Conservation (phyloP, 2,329 filamentous ascomycete genomes). For the Mariannaea sp. region DNA sequence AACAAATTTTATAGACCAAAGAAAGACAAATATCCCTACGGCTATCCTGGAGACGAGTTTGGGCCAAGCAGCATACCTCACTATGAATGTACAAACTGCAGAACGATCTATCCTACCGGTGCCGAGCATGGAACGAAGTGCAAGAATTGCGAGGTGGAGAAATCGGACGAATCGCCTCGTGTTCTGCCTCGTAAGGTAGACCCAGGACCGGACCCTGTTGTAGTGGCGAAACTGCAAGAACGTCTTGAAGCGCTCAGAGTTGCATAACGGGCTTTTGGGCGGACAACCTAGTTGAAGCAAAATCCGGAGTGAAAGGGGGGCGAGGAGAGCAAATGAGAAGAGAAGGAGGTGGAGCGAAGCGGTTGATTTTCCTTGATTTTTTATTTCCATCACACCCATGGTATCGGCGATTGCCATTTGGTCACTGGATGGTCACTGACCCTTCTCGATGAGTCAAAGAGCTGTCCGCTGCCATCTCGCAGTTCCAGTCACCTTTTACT, state of each 20-base stretch:
- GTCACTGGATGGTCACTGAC: slow-evolving; percentile 12
- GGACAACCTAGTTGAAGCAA: neutral
- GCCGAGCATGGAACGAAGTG: slow-evolving; percentile 60
- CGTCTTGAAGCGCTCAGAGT: slow-evolving; percentile 55
- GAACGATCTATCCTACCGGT: slow-evolving; percentile 57
- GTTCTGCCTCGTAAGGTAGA: slow-evolving; percentile 64
- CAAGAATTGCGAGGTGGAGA: slow-evolving; percentile 62
- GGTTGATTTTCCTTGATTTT: slow-evolving; percentile 28
- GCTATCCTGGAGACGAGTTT: slow-evolving; percentile 70
- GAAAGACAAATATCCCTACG: slow-evolving; percentile 70
- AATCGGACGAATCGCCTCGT: slow-evolving; percentile 64
- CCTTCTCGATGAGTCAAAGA: slow-evolving; percentile 23
- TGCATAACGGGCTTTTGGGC: slow-evolving; percentile 27
- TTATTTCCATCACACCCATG: slow-evolving; percentile 21
- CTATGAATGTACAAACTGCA: slow-evolving; percentile 67
- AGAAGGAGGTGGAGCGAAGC: slow-evolving; percentile 20
- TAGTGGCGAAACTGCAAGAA: slow-evolving; percentile 61
- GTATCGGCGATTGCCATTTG: slow-evolving; percentile 22
- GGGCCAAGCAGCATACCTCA: slow-evolving; percentile 56
- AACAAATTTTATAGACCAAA: slow-evolving; percentile 56
- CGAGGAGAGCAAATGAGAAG: too few species aligned
- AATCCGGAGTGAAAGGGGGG: slow-evolving; percentile 25
- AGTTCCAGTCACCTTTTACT: slow-evolving; percentile 19
- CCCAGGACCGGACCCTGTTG: slow-evolving; percentile 63
- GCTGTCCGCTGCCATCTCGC: slow-evolving; percentile 15